Percentiles rank a stretch among this genome's conserved stretches.
Conservation (phyloP, 441 rosid species). For the Bruguiera hainesii region DNA sequence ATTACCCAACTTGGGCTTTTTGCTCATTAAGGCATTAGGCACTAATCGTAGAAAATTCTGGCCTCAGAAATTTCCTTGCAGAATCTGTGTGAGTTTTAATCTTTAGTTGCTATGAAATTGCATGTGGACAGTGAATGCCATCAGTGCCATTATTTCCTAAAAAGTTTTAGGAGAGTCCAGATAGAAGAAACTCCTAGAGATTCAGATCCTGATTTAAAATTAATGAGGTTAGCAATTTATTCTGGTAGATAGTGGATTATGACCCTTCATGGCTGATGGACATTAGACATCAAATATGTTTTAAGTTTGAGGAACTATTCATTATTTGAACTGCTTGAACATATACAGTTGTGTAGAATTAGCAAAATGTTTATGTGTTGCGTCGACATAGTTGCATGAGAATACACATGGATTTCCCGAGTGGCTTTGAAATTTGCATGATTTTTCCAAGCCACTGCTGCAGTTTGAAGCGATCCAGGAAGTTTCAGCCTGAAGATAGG, state of each 20-base stretch:
- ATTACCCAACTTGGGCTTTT: too few relatives aligned
- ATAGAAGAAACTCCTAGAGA: background rate
- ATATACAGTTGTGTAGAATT: background rate
- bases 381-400: background rate
- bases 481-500: conserved; percentile 95
- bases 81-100: background rate
- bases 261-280: background rate
- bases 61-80: background rate
- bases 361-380: background rate
- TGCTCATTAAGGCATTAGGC: too few relatives aligned
- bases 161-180: background rate
- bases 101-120: too few relatives aligned
- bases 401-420: background rate
- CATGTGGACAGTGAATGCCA: too few relatives aligned
- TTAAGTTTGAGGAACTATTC: background rate
- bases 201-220: background rate
- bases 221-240: too few relatives aligned
- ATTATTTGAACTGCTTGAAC: background rate
- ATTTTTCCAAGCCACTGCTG: conserved; percentile 20
- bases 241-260: too few relatives aligned
- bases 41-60: background rate
- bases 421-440: background rate
- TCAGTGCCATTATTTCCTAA: background rate
- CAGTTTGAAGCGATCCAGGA: conserved; percentile 93
- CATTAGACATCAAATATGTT: background rate